These are phyloP conservation scores for Diutina neorugosa DNA, from an alignment of 1,139 yeast species.

Conservation along the genomic window DNA sequence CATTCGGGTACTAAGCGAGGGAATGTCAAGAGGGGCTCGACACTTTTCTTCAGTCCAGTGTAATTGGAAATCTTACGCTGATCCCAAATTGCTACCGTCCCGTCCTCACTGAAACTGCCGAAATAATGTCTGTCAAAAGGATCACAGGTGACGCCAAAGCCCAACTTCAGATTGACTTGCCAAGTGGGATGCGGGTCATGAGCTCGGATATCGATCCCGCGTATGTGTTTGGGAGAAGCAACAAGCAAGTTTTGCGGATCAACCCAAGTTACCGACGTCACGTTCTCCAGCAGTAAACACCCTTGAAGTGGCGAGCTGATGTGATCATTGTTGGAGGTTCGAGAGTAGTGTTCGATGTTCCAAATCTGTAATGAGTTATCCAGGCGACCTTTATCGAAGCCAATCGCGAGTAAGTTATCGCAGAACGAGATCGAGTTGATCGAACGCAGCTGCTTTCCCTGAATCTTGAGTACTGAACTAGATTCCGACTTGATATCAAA, in stretches of 20 bases:
- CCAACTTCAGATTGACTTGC: constrained; percentile 67
- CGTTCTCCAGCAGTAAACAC: constrained; percentile 60
- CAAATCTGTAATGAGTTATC: constrained; percentile 72
- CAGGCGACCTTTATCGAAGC: constrained; percentile 69
- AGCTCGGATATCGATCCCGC: constrained; percentile 63
- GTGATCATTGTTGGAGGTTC: constrained; percentile 28
- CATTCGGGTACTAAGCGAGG: constrained; percentile 56
- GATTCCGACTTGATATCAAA: constrained; percentile 40
- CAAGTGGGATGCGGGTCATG: constrained; percentile 40
- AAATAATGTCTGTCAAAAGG: constrained; percentile 53
- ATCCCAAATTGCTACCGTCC: constrained; percentile 81
- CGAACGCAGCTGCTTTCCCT: constrained; percentile 60
- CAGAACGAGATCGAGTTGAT: constrained; percentile 69
- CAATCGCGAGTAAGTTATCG: constrained; percentile 54
- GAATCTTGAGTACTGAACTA: constrained; percentile 32
- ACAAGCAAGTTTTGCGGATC: constrained; percentile 38
- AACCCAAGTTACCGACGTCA: constrained; percentile 52
- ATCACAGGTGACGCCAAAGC: constrained; percentile 57
- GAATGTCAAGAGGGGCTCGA: constrained; percentile 52
- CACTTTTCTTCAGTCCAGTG: constrained; percentile 10
- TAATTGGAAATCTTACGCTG: constrained; percentile 40
- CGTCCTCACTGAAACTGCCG: constrained; percentile 73
- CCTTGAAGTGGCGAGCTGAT: constrained; percentile 45
- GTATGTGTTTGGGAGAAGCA: constrained; percentile 65
- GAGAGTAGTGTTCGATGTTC: constrained; percentile 56